Conservation (phyloP, 2,329 filamentous ascomycete species). For the Nemania abortiva region DNA sequence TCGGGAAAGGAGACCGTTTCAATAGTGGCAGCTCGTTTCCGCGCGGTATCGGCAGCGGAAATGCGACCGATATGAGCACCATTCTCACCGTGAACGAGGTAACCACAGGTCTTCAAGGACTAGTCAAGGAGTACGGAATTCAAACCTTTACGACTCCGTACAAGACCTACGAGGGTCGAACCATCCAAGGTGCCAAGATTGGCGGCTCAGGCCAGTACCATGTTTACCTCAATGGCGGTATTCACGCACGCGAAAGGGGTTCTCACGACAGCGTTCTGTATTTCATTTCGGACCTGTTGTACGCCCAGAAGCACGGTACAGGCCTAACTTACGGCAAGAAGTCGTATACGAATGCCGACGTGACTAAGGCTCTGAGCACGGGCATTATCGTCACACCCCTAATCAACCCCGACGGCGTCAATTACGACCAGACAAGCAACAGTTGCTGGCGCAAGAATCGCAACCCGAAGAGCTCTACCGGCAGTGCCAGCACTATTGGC, state of each 20-base stretch:
- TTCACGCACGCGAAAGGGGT: constrained; percentile 70
- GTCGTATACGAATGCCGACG: constrained; percentile 64
- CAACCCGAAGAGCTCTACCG: constrained; percentile 56
- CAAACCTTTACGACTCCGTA: constrained; percentile 56
- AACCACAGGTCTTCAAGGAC: constrained; percentile 55
- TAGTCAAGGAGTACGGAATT: constrained; percentile 56
- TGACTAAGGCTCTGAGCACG: constrained; percentile 62
- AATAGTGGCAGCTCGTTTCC: constrained; percentile 55
- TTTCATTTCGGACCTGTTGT: constrained; percentile 68
- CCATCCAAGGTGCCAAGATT: constrained; percentile 56
- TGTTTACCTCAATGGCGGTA: constrained; percentile 65
- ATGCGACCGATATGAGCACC: constrained; percentile 52
- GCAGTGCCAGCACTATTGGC: constrained; percentile 54
- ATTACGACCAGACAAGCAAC: constrained; percentile 63
- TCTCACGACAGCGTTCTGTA: constrained; percentile 68
- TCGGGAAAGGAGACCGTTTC: constrained; percentile 54
- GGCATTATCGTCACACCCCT: constrained; percentile 67
- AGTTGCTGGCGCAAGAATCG: constrained; percentile 69
- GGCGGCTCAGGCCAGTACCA: constrained; percentile 59
- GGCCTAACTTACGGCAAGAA: constrained; percentile 66
- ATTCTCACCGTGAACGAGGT: constrained; percentile 59
- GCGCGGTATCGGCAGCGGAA: constrained; percentile 56
- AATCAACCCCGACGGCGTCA: constrained; percentile 67
- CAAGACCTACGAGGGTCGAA: constrained; percentile 57
- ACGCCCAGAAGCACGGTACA: constrained; percentile 61